phyloP scores from a whole-genome alignment of 2,329 filamentous ascomycete species.

The Alternaria postmessia region DNA sequence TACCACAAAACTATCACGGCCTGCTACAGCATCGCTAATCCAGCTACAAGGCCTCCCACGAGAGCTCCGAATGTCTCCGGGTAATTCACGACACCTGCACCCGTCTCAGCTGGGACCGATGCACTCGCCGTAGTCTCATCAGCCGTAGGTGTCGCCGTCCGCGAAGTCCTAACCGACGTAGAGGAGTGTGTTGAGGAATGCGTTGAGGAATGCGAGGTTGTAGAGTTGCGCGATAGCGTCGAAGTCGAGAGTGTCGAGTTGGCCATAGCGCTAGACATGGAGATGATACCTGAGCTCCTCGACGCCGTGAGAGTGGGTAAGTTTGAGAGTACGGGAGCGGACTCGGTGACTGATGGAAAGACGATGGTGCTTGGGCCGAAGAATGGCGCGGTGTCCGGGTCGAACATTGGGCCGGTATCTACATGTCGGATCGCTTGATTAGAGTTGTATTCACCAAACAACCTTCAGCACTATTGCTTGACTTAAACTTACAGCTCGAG shows the following conservation, averaged over 20 bases:
- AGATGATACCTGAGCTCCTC: slow-evolving; percentile 9
- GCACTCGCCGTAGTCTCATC: slow-evolving; percentile 17
- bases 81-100: slow-evolving; percentile 26
- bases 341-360: slow-evolving; percentile 22
- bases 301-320: slow-evolving; percentile 17
- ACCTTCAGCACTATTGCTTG: neutral
- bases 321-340: slow-evolving; percentile 12
- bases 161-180: slow-evolving; percentile 13
- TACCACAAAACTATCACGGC: neutral
- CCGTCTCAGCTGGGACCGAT: slow-evolving; percentile 23
- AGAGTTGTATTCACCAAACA: neutral
- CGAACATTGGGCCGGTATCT: slow-evolving; percentile 31
- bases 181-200: slow-evolving; percentile 6
- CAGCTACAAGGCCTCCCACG: slow-evolving; percentile 32
- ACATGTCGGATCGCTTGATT: neutral
- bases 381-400: slow-evolving; percentile 27
- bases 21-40: slow-evolving; percentile 26
- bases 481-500: slow-evolving; percentile 11
- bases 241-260: slow-evolving; percentile 15
- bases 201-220: slow-evolving; percentile 1
- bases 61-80: slow-evolving; percentile 28
- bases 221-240: slow-evolving; percentile 5
- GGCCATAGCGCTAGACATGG: slow-evolving; percentile 3
- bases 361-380: slow-evolving; percentile 29
- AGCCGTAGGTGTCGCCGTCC: slow-evolving; percentile 11